Evolutionary conservation across 2,329 filamentous ascomycete species (phyloP).

Genomic region (Stemphylium beticola): DNA sequence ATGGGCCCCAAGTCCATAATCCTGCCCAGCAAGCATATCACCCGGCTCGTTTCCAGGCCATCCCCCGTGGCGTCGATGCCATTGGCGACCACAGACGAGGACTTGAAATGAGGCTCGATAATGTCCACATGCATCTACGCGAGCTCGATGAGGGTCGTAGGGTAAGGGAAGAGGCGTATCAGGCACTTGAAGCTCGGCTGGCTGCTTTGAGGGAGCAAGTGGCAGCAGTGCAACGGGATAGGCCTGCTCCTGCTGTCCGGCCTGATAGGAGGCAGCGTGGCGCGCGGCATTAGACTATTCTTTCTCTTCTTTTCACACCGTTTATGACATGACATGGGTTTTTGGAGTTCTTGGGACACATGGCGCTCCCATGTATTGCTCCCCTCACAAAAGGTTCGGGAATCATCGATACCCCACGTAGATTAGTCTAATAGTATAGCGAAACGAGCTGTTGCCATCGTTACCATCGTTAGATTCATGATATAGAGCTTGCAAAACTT

Average conservation of each 20-base stretch:
- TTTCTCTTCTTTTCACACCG: neutral
- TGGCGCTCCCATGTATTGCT: no score
- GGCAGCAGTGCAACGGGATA: neutral
- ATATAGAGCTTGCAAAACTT: slow-evolving; percentile 28
- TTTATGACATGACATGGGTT: neutral
- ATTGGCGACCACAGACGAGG: neutral
- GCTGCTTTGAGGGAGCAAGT: neutral
- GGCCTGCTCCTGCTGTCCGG: neutral
- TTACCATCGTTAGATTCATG: neutral
- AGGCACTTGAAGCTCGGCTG: neutral
- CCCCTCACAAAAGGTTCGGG: no score
- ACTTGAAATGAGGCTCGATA: neutral
- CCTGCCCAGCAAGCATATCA: neutral
- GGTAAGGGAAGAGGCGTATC: neutral
- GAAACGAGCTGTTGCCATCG: no score
- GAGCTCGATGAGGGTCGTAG: neutral
- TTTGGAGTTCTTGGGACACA: neutral
- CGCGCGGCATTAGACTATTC: neutral
- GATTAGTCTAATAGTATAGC: no score
- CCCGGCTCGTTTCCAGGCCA: neutral
- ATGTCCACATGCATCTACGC: neutral
- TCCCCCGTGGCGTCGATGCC: neutral
- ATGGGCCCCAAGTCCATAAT: neutral
- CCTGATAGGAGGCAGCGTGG: neutral
- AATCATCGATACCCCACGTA: neutral